phyloP scores from a whole-genome alignment of 2,329 filamentous ascomycete genomes.

The Arthrobotrys megalospora region DNA sequence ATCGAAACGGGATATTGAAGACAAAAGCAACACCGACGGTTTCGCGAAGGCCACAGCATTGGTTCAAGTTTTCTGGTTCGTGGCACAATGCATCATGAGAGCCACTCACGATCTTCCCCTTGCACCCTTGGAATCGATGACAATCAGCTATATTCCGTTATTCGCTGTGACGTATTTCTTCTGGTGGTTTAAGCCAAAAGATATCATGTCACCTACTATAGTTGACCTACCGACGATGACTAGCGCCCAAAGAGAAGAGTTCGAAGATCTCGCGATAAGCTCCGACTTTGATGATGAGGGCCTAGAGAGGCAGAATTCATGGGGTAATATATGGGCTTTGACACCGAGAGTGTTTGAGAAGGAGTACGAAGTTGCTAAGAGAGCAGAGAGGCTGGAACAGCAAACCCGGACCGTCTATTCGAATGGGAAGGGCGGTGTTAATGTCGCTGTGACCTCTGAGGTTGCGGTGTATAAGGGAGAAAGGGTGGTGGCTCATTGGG shows the following conservation, averaged over 20 bases:
- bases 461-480: constrained; percentile 65
- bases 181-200: constrained; percentile 67
- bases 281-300: constrained; percentile 65
- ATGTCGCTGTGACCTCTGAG: constrained; percentile 66
- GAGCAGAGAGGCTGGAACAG: constrained; percentile 66
- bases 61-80: constrained; percentile 66
- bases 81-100: constrained; percentile 65
- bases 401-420: constrained; percentile 66
- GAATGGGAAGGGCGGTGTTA: constrained; percentile 66
- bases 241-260: constrained; percentile 61
- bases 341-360: constrained; percentile 66
- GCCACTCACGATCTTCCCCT: constrained; percentile 65
- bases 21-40: constrained; percentile 66
- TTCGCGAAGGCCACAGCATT: constrained; percentile 65
- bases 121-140: constrained; percentile 67
- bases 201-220: constrained; percentile 66
- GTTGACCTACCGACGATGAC: constrained; percentile 65
- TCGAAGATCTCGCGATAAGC: constrained; percentile 65
- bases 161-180: constrained; percentile 66
- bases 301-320: constrained; percentile 62
- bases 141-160: constrained; percentile 67
- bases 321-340: constrained; percentile 65
- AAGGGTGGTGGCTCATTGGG: constrained; percentile 62
- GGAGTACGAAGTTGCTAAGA: constrained; percentile 64
- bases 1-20: constrained; percentile 64